phyloP scores from a whole-genome alignment of 345 rosid species.

The Alliaria petiolata region DNA sequence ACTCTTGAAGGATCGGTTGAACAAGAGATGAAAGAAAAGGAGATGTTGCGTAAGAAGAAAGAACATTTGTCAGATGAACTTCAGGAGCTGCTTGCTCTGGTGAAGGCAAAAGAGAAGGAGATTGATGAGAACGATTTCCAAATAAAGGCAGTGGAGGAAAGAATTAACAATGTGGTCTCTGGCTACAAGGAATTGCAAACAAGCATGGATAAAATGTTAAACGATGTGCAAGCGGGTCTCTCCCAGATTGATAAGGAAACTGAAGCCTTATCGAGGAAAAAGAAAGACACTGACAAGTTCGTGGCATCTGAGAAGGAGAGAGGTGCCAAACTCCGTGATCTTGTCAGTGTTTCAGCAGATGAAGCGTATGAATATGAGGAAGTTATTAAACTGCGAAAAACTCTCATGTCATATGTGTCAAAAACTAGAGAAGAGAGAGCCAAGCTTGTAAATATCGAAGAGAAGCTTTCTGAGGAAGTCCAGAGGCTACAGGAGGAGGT shows the following conservation, averaged over 20 bases:
- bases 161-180: slow-evolving; percentile 48
- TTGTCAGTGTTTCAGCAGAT: slow-evolving; percentile 50
- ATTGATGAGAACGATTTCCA: slow-evolving; percentile 55
- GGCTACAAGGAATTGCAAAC: slow-evolving; percentile 56
- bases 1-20: slow-evolving; percentile 51
- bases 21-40: slow-evolving; percentile 56
- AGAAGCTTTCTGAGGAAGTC: slow-evolving; percentile 71
- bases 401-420: slow-evolving; percentile 47
- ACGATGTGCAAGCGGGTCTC: slow-evolving; percentile 44
- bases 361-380: slow-evolving; percentile 61
- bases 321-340: slow-evolving; percentile 60
- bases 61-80: slow-evolving; percentile 51
- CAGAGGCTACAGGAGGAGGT: slow-evolving; percentile 61
- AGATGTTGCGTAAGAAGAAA: slow-evolving; percentile 44
- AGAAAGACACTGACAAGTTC: slow-evolving; percentile 50
- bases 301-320: slow-evolving; percentile 48
- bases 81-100: slow-evolving; percentile 59
- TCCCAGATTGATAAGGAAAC: slow-evolving; percentile 44
- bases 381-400: slow-evolving; percentile 53
- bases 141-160: slow-evolving; percentile 52
- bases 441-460: slow-evolving; percentile 59
- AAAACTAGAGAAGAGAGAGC: slow-evolving; percentile 62
- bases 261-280: slow-evolving; percentile 48
- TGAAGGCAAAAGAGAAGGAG: slow-evolving; percentile 66
- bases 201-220: slow-evolving; percentile 44